Evolutionary conservation across 495 filamentous ascomycete species (phyloP).

Genomic region (Penicillium cosmopolitanum): DNA sequence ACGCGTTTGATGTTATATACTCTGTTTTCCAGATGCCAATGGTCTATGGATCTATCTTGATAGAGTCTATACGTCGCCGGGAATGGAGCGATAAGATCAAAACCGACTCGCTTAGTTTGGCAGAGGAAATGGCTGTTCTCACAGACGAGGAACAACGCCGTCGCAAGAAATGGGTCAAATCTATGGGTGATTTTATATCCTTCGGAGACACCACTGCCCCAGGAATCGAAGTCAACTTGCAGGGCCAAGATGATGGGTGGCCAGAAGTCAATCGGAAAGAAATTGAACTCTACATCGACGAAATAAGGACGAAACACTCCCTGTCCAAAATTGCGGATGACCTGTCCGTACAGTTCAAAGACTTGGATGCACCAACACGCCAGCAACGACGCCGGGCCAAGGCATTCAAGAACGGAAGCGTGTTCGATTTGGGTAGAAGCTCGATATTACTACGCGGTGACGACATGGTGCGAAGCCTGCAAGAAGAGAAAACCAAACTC

Average conservation of each 20-base stretch:
- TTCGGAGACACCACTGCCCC: constrained; percentile 67
- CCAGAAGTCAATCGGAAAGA: constrained; percentile 64
- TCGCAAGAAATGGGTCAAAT: constrained; percentile 87
- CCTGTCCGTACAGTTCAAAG: constrained; percentile 65
- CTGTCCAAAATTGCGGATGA: constrained; percentile 56
- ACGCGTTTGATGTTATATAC: constrained; percentile 75
- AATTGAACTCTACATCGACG: constrained; percentile 57
- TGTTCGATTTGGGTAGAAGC: constrained; percentile 81
- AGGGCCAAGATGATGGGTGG: constrained; percentile 79
- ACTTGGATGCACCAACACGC: constrained; percentile 68
- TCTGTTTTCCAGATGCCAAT: constrained; percentile 79
- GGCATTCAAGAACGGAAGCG: constrained; percentile 93
- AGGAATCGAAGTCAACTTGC: constrained; percentile 82
- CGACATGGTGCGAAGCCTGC: constrained; percentile 72
- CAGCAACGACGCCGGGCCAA: constrained; percentile 78
- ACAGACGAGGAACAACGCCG: constrained; percentile 90
- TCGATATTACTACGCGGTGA: constrained; percentile 81
- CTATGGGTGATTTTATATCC: constrained; percentile 63
- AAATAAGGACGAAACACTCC: constrained; percentile 47
- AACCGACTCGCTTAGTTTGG: constrained; percentile 77
- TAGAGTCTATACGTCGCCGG: constrained; percentile 80
- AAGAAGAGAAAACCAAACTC: constrained; percentile 77
- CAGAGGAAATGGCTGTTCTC: constrained; percentile 87
- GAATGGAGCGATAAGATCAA: constrained; percentile 93
- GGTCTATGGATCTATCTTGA: constrained; percentile 83